Base-by-base conservation (phyloP, 2,329 filamentous ascomycete species). In the Hyphodiscus sp. region DNA sequence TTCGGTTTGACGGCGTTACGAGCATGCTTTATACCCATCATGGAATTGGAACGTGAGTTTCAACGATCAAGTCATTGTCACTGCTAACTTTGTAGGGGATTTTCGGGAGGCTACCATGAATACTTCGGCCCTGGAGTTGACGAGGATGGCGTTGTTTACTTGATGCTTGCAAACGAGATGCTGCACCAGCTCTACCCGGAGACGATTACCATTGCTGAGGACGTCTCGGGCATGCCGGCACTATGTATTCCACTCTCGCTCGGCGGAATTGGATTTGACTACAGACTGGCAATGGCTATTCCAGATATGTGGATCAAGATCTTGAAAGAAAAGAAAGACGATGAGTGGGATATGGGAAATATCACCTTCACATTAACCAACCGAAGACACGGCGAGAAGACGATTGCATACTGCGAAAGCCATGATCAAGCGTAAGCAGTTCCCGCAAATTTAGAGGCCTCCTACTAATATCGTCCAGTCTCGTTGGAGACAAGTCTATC, bases 251-350 rank as follows among this genome's bases (percentile, higher is more conserved):
- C 89, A 7, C 76, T 96, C 41, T 85, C 87, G 1, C 76, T 96
- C 1, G 94, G 94, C 18, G 94, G 94, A 58, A 83, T 97, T 62
- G 94, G 94, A 23, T 99, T 99, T 69, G 94, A 99, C 73, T 99
- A 99, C 71, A 84, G 94, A 61, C 82, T 99, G 30, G 91, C 91
- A 52, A 99, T 99, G 94, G 94, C 94, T 4, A 85, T 99, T 58
- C 94, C 94, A 3, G 94, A 99, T 70, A 89, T 99, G 83, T 99
- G 95, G 83, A 99, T 99, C 78, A 99, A 99, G 74, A 89, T 95
- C 68, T 72, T 97, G 57, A 99, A 99, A 71, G 94, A 99, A 73
- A 84, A 90, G 69, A 80, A 87, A 66, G 94, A 99, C 65, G 80
- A 64, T 47, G 77, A 90, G 58, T 99, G 94, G 94, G 88, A 97